Base-by-base conservation (phyloP, 148 eudicot genomes). In the Vaccinium myrtillus region DNA sequence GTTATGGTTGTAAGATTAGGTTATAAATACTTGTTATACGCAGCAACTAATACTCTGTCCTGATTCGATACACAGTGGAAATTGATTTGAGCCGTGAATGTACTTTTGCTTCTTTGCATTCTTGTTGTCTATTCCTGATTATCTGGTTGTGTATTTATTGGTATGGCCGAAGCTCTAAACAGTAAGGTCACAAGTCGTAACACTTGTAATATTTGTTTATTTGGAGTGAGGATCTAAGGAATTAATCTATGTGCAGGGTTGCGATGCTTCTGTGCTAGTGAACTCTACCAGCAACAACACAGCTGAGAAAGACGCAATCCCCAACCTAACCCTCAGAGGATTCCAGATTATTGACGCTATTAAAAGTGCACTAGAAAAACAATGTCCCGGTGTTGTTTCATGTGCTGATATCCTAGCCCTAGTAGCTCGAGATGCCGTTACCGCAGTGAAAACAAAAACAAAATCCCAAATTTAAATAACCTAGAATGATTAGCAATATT, bases 321-420 rank as follows among this genome's bases (percentile, higher is more conserved):
- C 95, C 0, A 92, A 92, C 84, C 71, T 18, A 32, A 81, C 83
- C 23, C 91, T 91, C 3, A 83, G 91, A 88, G 93, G 95, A 12
- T 93, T 87, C 51, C 86, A 85, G 81, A 84, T 88, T 2, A 83
- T 93, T 12, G 90, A 93, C 21, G 88, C 86, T 9, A 90, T 87
- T 67, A 91, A 93, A 88, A 6, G 61, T 3, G 83, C 30, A 6
- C 18, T 91, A 2, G 95, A 93, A 43, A 63, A 49, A 18, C 16
- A 76, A 59, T 93, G 95, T 13, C 95, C 95, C 0, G 91, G 90
- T 3, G 82, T 87, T 1, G 95, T 93, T 7, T 93, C 95, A 4
- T 93, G 95, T 27, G 91, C 93, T 5, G 95, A 93, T 79, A 87
- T 91, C 6, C 0, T 93, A 25, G 84, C 89, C 15, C 83, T 93